Conservation (phyloP, 306 rosid genomes). For the Sesbania bispinosa region DNA sequence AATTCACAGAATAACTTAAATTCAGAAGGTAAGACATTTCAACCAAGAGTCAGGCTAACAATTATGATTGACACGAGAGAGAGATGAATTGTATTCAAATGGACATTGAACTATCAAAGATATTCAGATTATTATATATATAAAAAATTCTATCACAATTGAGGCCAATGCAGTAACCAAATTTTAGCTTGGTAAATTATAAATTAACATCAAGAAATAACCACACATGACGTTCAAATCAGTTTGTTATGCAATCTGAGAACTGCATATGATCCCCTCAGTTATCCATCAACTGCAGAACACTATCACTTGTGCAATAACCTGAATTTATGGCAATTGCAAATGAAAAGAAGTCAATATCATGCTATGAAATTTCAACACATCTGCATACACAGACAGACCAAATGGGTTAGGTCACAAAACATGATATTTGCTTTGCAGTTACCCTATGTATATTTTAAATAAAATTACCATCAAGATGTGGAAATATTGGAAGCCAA, state of each 20-base stretch:
- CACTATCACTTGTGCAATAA: not conserved
- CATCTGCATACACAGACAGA: not conserved
- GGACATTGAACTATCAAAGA: not conserved
- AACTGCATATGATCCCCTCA: constrained; percentile 15
- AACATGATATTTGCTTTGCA: not conserved
- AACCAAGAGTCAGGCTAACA: not conserved
- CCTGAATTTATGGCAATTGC: not conserved
- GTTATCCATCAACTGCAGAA: constrained; percentile 7
- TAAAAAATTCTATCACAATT: not conserved
- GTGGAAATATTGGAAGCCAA: not conserved
- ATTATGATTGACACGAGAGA: not conserved
- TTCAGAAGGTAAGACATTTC: not conserved
- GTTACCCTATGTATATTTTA: not conserved
- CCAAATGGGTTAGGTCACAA: not conserved
- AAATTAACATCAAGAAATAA: constrained; percentile 22
- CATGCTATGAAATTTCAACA: not conserved
- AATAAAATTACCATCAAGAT: not conserved
- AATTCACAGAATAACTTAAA: not conserved
- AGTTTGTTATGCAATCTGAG: not conserved
- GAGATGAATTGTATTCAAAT: not conserved
- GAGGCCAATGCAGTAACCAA: not conserved
- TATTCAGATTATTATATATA: not conserved
- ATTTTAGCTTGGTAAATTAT: not conserved
- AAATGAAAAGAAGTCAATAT: constrained; percentile 8
- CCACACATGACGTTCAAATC: constrained; percentile 1